A percentile compares a stretch with the other conserved stretches of the same genome.
Conservation (phyloP, 2,329 filamentous ascomycete genomes). For the Trichoderma atroviride region DNA sequence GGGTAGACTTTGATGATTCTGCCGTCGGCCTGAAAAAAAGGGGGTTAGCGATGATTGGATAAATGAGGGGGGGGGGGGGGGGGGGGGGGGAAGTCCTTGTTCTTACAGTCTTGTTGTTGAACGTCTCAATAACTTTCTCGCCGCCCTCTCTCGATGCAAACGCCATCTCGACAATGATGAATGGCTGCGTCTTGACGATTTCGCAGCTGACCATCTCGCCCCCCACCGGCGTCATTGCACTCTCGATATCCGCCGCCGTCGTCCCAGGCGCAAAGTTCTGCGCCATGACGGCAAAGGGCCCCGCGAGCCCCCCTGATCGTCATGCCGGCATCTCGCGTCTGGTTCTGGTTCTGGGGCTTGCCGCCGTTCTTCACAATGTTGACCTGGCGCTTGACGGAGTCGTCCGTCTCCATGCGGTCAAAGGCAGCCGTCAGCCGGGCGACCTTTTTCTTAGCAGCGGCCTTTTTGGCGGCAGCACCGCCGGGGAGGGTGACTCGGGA, state of each 20-base stretch:
- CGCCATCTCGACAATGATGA: slow-evolving; percentile 76
- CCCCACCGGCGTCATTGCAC: slow-evolving; percentile 75
- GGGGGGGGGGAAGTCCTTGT: too few species aligned
- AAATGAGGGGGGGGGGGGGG: slow-evolving; percentile 27
- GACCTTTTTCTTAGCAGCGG: slow-evolving; percentile 30
- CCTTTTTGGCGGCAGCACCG: slow-evolving; percentile 26
- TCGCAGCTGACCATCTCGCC: slow-evolving; percentile 69
- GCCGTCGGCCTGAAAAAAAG: slow-evolving; percentile 65
- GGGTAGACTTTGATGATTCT: slow-evolving; percentile 72
- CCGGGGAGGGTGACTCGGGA: slow-evolving; percentile 50
- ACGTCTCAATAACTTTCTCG: slow-evolving; percentile 72
- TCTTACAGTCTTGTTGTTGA: slow-evolving; percentile 76
- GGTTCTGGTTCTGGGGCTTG: slow-evolving; percentile 23
- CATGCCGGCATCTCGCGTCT: slow-evolving; percentile 52
- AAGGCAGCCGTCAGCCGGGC: slow-evolving; percentile 51
- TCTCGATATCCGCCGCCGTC: slow-evolving; percentile 80
- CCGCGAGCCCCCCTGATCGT: slow-evolving; percentile 75
- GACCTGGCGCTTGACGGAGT: slow-evolving; percentile 40
- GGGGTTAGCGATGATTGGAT: background rate
- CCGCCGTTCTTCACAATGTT: slow-evolving; percentile 35
- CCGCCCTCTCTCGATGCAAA: slow-evolving; percentile 74
- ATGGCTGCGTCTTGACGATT: slow-evolving; percentile 67
- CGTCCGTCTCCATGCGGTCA: slow-evolving; percentile 43
- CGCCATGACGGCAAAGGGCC: slow-evolving; percentile 72
- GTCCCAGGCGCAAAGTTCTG: slow-evolving; percentile 84